Percentiles rank a stretch among this genome's conserved stretches.
Conservation (phyloP, 1,284 basidiomycete genomes). For the Fomes fomentarius region DNA sequence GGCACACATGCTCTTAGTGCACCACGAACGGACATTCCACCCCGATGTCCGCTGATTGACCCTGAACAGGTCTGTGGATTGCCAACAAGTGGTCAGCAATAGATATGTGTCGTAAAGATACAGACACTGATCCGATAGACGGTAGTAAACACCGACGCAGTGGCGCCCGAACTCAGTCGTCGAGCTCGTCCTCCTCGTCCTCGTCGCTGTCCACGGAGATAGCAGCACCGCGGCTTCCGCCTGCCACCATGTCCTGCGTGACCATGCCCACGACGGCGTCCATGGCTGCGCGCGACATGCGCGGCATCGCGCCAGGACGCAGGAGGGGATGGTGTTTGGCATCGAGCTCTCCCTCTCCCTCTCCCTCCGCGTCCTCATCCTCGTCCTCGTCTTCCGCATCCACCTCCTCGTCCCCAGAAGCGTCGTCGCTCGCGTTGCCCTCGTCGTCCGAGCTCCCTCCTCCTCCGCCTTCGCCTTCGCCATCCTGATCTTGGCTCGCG, state of each 20-base stretch:
- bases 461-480: too few relatives aligned
- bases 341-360: constrained; percentile 47
- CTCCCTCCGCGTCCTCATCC: constrained; percentile 29
- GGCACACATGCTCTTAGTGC: too few relatives aligned
- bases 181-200: constrained; percentile 12
- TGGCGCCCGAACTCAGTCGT: too few relatives aligned
- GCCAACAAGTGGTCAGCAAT: too few relatives aligned
- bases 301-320: constrained; percentile 66
- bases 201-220: constrained; percentile 2
- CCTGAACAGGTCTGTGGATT: too few relatives aligned
- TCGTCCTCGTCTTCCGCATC: constrained; percentile 27
- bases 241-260: constrained; percentile 37
- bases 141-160: too few relatives aligned
- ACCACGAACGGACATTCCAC: too few relatives aligned
- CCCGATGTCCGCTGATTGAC: too few relatives aligned
- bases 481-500: not conserved
- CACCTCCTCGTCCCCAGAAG: constrained; percentile 18
- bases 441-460: constrained; percentile 28
- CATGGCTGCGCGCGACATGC: constrained; percentile 65
- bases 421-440: constrained; percentile 29
- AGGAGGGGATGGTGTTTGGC: constrained; percentile 64
- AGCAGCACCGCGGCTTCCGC: not conserved
- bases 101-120: too few relatives aligned
- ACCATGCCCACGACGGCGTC: constrained; percentile 68
- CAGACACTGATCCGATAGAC: too few relatives aligned